Evolutionary conservation across 208 protist genomes (phyloP).

Genomic region (Trichomonas gallinae): DNA sequence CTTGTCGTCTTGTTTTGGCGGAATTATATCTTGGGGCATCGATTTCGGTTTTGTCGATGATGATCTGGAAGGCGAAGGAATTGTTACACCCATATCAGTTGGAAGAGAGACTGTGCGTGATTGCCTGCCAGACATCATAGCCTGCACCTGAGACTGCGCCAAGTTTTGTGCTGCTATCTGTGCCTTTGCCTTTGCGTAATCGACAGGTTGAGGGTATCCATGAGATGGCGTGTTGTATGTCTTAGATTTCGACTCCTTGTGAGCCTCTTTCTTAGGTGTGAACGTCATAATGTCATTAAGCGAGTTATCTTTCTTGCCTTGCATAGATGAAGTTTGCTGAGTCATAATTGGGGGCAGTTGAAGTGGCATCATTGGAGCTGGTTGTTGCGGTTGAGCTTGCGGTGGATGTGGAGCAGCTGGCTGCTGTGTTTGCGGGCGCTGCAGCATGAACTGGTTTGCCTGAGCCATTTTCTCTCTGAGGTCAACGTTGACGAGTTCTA

Average conservation of each 20-base stretch:
- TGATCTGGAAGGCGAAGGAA: neutral
- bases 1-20: neutral
- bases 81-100: neutral
- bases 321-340: neutral
- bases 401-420: neutral
- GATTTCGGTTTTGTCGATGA: too few species aligned
- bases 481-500: neutral
- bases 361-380: neutral
- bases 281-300: too few species aligned
- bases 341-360: too few species aligned
- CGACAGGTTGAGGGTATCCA: neutral
- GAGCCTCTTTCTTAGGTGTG: too few species aligned
- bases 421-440: too few species aligned
- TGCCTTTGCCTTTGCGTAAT: neutral
- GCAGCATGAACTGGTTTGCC: neutral
- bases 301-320: neutral
- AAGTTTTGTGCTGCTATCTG: neutral
- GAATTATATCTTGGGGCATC: too few species aligned
- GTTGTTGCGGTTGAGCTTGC: neutral
- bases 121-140: neutral
- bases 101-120: neutral
- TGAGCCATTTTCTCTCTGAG: neutral
- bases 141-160: neutral
- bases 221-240: too few species aligned
- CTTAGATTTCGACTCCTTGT: too few species aligned